Conservation (phyloP, 371 early-diverging fungal species). For the Lichtheimia ramosa region DNA sequence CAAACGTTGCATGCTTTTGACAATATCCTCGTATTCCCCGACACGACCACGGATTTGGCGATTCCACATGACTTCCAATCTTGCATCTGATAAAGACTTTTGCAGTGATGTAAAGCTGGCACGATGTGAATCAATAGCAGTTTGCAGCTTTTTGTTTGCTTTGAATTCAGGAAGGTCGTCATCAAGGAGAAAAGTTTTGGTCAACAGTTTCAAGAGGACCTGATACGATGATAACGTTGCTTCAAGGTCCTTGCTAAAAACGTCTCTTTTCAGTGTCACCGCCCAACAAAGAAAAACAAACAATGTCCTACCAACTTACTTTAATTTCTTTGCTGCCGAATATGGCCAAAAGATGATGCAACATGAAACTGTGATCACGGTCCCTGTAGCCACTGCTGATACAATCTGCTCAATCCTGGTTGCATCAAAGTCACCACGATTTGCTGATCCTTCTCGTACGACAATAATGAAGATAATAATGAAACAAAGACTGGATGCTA, state of each 20-base stretch:
- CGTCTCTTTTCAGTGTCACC: too few species aligned
- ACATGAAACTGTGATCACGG: conserved; percentile 51
- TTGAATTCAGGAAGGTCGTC: conserved; percentile 56
- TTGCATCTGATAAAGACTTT: conserved; percentile 61
- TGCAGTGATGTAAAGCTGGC: conserved; percentile 63
- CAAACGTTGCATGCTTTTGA: conserved; percentile 59
- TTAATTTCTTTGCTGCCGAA: conserved; percentile 58
- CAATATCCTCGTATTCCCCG: conserved; percentile 39
- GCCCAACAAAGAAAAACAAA: too few species aligned
- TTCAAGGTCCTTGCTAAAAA: conserved; percentile 53
- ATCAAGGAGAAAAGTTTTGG: conserved; percentile 70
- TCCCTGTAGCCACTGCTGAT: conserved; percentile 55
- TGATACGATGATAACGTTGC: conserved; percentile 55
- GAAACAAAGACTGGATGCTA: conserved; percentile 60
- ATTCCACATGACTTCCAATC: conserved; percentile 62
- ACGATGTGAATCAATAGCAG: conserved; percentile 63
- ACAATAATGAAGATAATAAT: conserved; percentile 59
- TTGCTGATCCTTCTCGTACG: conserved; percentile 52
- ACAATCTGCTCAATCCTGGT: conserved; percentile 58
- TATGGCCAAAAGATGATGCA: conserved; percentile 65
- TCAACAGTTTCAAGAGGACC: conserved; percentile 56
- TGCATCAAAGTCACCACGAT: conserved; percentile 51
- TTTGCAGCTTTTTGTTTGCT: conserved; percentile 49
- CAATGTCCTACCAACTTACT: conserved; percentile 22
- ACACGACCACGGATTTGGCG: conserved; percentile 48